These are phyloP conservation scores for Scedosporium aurantiacum DNA, from an alignment of 2,329 filamentous ascomycete species.

Conservation along the genomic window DNA sequence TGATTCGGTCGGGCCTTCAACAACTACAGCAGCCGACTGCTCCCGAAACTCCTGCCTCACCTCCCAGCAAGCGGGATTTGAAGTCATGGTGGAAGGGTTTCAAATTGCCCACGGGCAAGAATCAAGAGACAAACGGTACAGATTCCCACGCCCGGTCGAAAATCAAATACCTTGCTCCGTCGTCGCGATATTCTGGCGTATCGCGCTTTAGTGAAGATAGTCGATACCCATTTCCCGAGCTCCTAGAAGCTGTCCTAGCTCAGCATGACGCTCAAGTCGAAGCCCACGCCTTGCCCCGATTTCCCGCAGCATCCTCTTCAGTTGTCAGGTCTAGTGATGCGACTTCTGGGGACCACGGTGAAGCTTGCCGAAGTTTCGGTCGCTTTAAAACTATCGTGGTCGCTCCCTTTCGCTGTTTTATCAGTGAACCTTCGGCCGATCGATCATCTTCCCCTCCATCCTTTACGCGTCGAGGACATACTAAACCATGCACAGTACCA, in stretches of 20 bases:
- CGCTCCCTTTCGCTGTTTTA: background rate
- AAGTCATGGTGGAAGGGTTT: slow-evolving; percentile 98
- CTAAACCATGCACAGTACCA: slow-evolving; percentile 7
- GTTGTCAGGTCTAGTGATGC: slow-evolving; percentile 12
- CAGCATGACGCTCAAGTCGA: slow-evolving; percentile 10
- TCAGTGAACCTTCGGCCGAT: background rate
- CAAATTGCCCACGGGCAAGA: slow-evolving; percentile 53
- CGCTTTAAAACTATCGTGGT: background rate
- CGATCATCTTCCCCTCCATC: slow-evolving; percentile 2
- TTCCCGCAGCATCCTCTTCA: background rate
- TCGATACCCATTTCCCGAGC: slow-evolving; percentile 5
- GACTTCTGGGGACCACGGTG: slow-evolving; percentile 2
- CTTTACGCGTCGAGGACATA: background rate
- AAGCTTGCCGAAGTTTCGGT: background rate
- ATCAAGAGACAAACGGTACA: slow-evolving; percentile 44
- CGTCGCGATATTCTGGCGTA: background rate
- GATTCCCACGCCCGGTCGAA: slow-evolving; percentile 17
- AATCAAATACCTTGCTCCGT: background rate
- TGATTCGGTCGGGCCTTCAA: background rate
- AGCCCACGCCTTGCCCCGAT: background rate
- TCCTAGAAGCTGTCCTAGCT: slow-evolving; percentile 6
- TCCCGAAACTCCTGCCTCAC: slow-evolving; percentile 44
- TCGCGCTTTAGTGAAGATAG: slow-evolving; percentile 10
- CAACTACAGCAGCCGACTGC: slow-evolving; percentile 12
- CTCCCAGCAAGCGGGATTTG: slow-evolving; percentile 75